Percentiles rank a stretch among this genome's conserved stretches.
These are phyloP conservation scores for Rhodosporidiobolus sp. DNA, from an alignment of 768 basidiomycete genomes.

Conservation along the genomic window DNA sequence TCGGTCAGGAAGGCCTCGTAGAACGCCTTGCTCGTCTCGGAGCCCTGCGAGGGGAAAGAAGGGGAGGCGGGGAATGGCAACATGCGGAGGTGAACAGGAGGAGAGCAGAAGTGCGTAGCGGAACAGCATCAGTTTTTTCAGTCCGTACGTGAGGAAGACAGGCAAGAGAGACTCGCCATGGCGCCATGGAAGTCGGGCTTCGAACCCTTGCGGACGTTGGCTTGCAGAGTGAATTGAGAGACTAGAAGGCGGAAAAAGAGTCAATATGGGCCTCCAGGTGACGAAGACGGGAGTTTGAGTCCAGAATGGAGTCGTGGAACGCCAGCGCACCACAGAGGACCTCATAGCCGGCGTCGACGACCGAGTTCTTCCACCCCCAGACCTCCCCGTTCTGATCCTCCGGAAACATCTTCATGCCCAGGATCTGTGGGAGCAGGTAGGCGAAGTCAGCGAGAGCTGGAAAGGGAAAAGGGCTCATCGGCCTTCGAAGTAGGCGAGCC, in stretches of 20 bases:
- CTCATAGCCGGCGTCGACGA: conserved; percentile 84
- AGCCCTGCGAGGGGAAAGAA: conserved; percentile 4
- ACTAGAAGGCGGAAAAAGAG: conserved; percentile 49
- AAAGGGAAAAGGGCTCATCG: too few species aligned
- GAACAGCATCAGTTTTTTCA: too few species aligned
- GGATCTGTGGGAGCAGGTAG: conserved; percentile 60
- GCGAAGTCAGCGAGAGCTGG: neutral
- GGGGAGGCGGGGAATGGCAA: neutral
- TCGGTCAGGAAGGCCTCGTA: conserved; percentile 33
- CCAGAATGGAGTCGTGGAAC: neutral
- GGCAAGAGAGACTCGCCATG: conserved; percentile 61
- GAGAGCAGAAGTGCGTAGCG: too few species aligned
- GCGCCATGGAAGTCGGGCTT: conserved; percentile 94
- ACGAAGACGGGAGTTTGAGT: neutral
- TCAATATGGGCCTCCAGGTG: neutral
- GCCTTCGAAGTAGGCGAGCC: too few species aligned
- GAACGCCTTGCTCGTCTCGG: conserved; percentile 29
- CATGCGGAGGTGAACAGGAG: neutral
- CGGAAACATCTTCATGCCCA: conserved; percentile 56
- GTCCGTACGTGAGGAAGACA: too few species aligned
- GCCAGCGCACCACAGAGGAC: conserved; percentile 66
- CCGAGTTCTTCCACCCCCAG: conserved; percentile 79
- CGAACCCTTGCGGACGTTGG: conserved; percentile 75
- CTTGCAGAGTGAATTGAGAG: conserved; percentile 94
- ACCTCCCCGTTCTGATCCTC: conserved; percentile 45